These are phyloP conservation scores for Pichia rugopelliculosa DNA, from an alignment of 805 yeast species.

Conservation along the genomic window DNA sequence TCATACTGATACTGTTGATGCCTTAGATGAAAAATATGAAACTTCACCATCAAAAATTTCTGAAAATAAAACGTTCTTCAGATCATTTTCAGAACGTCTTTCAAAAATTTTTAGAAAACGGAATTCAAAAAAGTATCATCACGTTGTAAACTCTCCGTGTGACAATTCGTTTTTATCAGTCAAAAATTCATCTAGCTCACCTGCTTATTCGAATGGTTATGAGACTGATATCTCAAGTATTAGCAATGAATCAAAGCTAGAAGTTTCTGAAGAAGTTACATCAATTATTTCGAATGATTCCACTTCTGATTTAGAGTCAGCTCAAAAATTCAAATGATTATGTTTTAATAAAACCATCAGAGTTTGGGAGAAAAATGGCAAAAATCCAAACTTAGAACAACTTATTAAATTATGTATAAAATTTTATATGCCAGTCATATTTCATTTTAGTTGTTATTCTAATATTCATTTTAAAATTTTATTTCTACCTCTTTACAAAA, in stretches of 20 bases:
- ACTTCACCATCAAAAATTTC: too few species aligned
- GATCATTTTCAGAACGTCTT: too few species aligned
- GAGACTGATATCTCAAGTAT: not conserved
- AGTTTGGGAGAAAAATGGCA: slow-evolving; percentile 7
- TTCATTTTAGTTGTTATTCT: too few species aligned
- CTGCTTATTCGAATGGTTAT: not conserved
- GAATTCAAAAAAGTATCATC: not conserved
- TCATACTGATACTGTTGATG: not conserved
- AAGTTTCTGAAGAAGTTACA: not conserved
- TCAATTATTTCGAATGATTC: slow-evolving; percentile 6
- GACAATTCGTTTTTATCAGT: not conserved
- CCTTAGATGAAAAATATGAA: too few species aligned
- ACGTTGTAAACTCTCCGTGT: too few species aligned
- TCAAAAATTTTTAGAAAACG: not conserved
- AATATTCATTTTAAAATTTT: too few species aligned
- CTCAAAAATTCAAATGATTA: slow-evolving; percentile 3
- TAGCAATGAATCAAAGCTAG: not conserved
- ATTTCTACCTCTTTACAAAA: not conserved
- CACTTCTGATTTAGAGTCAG: not conserved
- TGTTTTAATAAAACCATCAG: not conserved
- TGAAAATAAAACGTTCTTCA: too few species aligned
- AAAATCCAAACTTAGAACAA: not conserved
- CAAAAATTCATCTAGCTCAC: not conserved
- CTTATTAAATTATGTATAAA: not conserved
- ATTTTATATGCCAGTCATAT: too few species aligned